Evolutionary conservation across 108 stramenopile genomes (phyloP).

Genomic region (Fragilaria radians): DNA sequence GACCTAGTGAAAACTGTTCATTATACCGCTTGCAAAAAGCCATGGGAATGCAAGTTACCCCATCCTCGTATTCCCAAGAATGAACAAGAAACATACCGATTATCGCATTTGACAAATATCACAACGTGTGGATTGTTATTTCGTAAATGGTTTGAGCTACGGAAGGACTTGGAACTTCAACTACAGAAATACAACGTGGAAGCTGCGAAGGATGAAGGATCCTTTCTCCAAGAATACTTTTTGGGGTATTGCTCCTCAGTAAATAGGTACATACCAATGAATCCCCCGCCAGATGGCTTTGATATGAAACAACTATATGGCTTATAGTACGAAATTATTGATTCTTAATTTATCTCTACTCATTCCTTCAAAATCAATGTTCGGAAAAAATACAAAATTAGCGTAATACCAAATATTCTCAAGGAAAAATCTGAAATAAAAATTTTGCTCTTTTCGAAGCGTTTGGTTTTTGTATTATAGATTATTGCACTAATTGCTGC

Average conservation of each 20-base stretch:
- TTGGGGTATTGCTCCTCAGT: conserved; percentile 43
- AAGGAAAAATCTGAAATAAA: too few species aligned
- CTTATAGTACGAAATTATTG: too few species aligned
- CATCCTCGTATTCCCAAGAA: conserved; percentile 44
- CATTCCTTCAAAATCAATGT: too few species aligned
- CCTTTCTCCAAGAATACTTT: conserved; percentile 42
- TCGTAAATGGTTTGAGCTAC: conserved; percentile 48
- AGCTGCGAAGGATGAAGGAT: conserved; percentile 26
- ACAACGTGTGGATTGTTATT: conserved; percentile 49
- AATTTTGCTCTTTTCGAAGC: too few species aligned
- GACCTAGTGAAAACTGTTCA: conserved; percentile 48
- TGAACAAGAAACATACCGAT: conserved; percentile 41
- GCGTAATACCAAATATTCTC: too few species aligned
- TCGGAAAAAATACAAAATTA: too few species aligned
- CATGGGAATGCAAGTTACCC: conserved; percentile 61
- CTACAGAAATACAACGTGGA: conserved; percentile 22
- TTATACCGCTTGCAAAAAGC: conserved; percentile 73
- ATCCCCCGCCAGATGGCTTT: conserved; percentile 41
- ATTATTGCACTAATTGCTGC: too few species aligned
- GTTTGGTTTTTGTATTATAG: too few species aligned
- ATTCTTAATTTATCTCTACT: too few species aligned
- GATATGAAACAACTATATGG: conserved; percentile 44
- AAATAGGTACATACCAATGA: conserved; percentile 42
- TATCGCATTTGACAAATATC: conserved; percentile 52
- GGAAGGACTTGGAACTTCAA: conserved; percentile 43